Conservation (phyloP, 495 filamentous ascomycete genomes). For the Peziza echinospora region DNA sequence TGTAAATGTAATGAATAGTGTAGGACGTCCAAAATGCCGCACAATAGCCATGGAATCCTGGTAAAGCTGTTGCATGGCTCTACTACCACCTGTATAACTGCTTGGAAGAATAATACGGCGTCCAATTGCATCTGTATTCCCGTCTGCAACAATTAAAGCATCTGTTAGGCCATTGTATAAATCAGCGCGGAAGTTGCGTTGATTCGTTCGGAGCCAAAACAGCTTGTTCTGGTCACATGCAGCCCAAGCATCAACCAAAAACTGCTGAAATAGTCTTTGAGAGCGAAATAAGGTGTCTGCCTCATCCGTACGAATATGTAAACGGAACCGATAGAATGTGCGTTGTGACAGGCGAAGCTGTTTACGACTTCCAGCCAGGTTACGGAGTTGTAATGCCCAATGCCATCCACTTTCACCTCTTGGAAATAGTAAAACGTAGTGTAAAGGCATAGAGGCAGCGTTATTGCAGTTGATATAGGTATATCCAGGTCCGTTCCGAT, state of each 20-base stretch:
- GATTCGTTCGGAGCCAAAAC: neutral
- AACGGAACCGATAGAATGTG: neutral
- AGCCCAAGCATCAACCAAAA: neutral
- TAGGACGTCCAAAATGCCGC: neutral
- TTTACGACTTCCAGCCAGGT: neutral
- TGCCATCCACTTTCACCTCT: neutral
- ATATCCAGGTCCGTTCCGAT: neutral
- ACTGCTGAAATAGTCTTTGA: too few relatives aligned
- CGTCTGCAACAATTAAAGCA: neutral
- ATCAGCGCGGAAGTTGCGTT: neutral
- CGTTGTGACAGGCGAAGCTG: neutral
- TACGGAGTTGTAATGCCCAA: neutral
- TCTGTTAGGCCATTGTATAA: neutral
- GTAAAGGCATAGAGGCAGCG: neutral
- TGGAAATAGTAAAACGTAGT: neutral
- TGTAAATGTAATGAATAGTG: neutral
- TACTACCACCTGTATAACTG: neutral
- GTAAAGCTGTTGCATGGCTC: neutral
- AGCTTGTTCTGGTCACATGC: neutral
- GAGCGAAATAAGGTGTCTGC: neutral
- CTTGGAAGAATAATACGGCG: neutral
- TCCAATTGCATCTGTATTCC: neutral
- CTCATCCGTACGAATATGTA: neutral
- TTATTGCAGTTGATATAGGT: neutral
- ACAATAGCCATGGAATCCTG: neutral